A percentile compares a stretch with the other conserved stretches of the same genome.
These are phyloP conservation scores for Stachybotrys elegans DNA, from an alignment of 2,329 filamentous ascomycete genomes.

Conservation along the genomic window DNA sequence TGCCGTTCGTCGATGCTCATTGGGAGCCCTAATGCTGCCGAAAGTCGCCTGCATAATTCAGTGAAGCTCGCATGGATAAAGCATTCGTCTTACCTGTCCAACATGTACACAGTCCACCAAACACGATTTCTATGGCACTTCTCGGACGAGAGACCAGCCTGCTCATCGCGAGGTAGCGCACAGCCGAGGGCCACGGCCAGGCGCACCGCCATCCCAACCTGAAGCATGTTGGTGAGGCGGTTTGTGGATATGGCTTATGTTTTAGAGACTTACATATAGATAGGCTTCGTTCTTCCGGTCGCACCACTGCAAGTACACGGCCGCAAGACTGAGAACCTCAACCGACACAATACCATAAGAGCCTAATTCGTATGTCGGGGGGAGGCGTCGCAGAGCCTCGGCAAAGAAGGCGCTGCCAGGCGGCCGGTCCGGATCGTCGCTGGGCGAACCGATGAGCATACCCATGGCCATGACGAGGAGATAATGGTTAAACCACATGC, in stretches of 20 bases:
- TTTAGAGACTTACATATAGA: constrained; percentile 14
- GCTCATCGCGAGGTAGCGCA: constrained; percentile 16
- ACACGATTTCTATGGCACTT: constrained; percentile 18
- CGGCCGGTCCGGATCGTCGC: constrained; percentile 10
- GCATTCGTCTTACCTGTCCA: constrained; percentile 19
- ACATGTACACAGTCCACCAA: constrained; percentile 24
- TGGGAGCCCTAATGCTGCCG: constrained; percentile 19
- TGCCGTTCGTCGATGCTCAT: constrained; percentile 20
- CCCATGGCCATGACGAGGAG: constrained; percentile 23
- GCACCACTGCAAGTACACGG: constrained; percentile 21
- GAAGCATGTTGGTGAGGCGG: not conserved
- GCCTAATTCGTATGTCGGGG: constrained; percentile 17
- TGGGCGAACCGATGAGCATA: constrained; percentile 18
- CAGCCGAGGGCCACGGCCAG: constrained; percentile 20
- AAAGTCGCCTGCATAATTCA: constrained; percentile 14
- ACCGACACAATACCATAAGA: constrained; percentile 19
- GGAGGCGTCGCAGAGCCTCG: constrained; percentile 18
- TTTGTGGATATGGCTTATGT: not conserved
- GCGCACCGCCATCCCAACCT: constrained; percentile 20
- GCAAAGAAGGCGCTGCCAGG: constrained; percentile 20
- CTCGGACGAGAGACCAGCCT: constrained; percentile 19
- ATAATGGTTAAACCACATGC: constrained; percentile 21
- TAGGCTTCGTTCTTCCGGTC: constrained; percentile 23
- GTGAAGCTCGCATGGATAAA: no score
- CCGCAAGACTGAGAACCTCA: constrained; percentile 19